These are phyloP conservation scores for Yarrowia deformans DNA, from an alignment of 805 yeast species.

Conservation along the genomic window DNA sequence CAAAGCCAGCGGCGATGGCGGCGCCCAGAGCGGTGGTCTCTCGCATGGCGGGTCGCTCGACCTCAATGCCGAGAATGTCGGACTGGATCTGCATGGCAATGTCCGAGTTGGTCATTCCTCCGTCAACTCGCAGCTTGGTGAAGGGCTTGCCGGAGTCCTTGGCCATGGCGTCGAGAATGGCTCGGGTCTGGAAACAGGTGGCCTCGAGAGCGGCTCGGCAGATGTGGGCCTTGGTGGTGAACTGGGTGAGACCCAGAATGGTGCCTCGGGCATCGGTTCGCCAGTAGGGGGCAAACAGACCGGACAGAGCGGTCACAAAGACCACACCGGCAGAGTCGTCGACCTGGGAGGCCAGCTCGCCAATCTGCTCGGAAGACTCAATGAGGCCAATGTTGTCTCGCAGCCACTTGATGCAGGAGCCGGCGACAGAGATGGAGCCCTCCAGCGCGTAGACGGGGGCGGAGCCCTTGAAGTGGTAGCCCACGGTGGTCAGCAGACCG, in stretches of 20 bases:
- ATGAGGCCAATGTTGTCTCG: conserved; percentile 87
- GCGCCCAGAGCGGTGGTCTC: conserved; percentile 97
- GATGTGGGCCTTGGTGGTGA: conserved; percentile 88
- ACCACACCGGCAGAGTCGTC: conserved; percentile 87
- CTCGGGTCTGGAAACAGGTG: conserved; percentile 91
- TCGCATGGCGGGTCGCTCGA: conserved; percentile 77
- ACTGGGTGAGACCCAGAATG: conserved; percentile 90
- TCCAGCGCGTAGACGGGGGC: conserved; percentile 88
- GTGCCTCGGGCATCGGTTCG: conserved; percentile 91
- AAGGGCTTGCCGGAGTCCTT: conserved; percentile 71
- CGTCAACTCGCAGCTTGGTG: conserved; percentile 74
- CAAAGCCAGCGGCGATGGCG: conserved; percentile 92
- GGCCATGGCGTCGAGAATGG: conserved; percentile 88
- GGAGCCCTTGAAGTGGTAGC: conserved; percentile 81
- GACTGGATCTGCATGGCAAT: conserved; percentile 95
- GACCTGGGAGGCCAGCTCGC: conserved; percentile 86
- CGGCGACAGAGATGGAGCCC: conserved; percentile 97
- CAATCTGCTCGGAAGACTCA: conserved; percentile 82
- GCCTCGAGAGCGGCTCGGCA: conserved; percentile 96
- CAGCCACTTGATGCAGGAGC: conserved; percentile 92
- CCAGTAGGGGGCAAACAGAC: conserved; percentile 97
- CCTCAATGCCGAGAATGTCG: conserved; percentile 86
- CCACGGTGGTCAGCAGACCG: conserved; percentile 89
- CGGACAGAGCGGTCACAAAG: conserved; percentile 93
- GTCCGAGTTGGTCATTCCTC: conserved; percentile 92